Conservation (phyloP, 169 alveolate species). For the Ophryocystis elektroscirrha region DNA sequence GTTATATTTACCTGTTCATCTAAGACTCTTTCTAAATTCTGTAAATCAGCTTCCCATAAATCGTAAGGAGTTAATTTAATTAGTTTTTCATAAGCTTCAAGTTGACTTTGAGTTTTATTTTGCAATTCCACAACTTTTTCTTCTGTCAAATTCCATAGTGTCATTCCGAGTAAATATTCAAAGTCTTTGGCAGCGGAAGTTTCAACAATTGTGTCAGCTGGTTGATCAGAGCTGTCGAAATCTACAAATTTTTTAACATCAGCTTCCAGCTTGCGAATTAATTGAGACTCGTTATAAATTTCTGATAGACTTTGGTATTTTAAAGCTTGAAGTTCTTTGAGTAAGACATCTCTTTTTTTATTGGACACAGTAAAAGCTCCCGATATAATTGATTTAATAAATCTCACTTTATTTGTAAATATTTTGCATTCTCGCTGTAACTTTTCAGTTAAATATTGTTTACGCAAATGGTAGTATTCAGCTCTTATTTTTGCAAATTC, state of each 20-base stretch:
- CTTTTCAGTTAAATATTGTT: slow-evolving; percentile 41
- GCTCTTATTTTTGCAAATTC: slow-evolving; percentile 71
- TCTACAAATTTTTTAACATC: background rate
- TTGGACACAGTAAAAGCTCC: slow-evolving; percentile 51
- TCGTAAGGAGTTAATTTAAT: slow-evolving; percentile 13
- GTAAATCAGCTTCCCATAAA: slow-evolving; percentile 21
- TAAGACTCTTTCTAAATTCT: slow-evolving; percentile 8
- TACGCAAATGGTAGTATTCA: slow-evolving; percentile 59
- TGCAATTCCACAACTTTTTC: slow-evolving; percentile 44
- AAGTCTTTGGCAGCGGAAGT: slow-evolving; percentile 34
- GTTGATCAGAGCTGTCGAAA: background rate
- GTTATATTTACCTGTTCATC: slow-evolving; percentile 16
- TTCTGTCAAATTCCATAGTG: slow-evolving; percentile 69
- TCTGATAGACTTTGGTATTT: slow-evolving; percentile 11
- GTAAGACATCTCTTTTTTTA: slow-evolving; percentile 36
- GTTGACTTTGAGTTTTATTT: slow-evolving; percentile 15
- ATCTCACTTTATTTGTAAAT: slow-evolving; percentile 56
- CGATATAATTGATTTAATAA: slow-evolving; percentile 54
- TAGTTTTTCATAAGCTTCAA: slow-evolving; percentile 11
- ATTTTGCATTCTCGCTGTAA: slow-evolving; percentile 46
- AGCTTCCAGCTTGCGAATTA: slow-evolving; percentile 7
- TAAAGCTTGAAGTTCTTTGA: slow-evolving; percentile 29
- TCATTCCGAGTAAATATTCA: slow-evolving; percentile 79
- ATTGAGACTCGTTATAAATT: slow-evolving; percentile 14
- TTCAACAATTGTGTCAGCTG: background rate